Percentiles rank a stretch among this genome's conserved stretches.
phyloP scores from a whole-genome alignment of 2,329 filamentous ascomycete genomes.

The Cryphonectria parasitica region DNA sequence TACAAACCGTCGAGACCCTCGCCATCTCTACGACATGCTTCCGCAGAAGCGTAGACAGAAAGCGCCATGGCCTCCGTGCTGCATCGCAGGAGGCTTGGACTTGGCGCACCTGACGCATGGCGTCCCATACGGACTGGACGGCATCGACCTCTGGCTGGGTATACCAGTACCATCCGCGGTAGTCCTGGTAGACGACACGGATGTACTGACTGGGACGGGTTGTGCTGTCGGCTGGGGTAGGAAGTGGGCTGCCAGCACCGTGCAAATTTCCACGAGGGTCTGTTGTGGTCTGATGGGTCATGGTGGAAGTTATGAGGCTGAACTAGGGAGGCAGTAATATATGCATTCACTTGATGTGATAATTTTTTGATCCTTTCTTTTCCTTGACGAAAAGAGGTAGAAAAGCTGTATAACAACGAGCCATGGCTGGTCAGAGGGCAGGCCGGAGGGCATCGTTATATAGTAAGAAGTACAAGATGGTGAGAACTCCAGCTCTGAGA shows the following conservation, averaged over 20 bases:
- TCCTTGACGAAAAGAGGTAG: neutral
- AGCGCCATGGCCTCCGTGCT: neutral
- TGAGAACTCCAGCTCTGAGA: neutral
- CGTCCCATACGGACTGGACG: neutral
- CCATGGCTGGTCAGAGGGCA: neutral
- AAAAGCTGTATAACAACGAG: neutral
- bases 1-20: neutral
- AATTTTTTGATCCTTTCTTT: neutral
- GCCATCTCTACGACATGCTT: neutral
- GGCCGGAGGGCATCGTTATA: neutral
- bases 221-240: neutral
- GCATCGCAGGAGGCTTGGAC: neutral
- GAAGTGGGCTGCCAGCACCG: neutral
- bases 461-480: neutral
- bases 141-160: neutral
- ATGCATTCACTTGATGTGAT: neutral
- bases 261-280: neutral
- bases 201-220: neutral
- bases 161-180: neutral
- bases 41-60: neutral
- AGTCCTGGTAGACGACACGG: constrained; percentile 1
- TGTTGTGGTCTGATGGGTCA: neutral
- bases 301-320: neutral
- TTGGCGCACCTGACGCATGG: neutral
- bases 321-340: neutral